These are phyloP conservation scores for Botrytis fabae DNA, from an alignment of 2,329 filamentous ascomycete species.

Conservation along the genomic window DNA sequence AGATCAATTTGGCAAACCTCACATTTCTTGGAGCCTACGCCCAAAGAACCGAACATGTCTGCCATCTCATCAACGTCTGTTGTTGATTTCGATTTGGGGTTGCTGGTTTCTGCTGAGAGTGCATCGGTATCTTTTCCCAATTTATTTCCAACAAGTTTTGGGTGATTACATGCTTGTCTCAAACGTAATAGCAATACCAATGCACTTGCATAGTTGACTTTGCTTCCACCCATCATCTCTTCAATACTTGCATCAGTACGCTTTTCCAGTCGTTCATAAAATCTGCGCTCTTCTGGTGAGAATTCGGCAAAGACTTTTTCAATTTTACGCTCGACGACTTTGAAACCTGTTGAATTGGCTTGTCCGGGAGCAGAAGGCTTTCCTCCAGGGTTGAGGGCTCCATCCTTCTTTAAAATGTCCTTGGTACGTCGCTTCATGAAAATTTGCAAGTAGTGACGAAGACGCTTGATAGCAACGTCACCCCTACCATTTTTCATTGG, in stretches of 20 bases:
- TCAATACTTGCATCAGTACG: slow-evolving; percentile 85
- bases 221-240: slow-evolving; percentile 78
- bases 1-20: slow-evolving; percentile 41
- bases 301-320: slow-evolving; percentile 78
- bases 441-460: slow-evolving; percentile 82
- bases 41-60: slow-evolving; percentile 82
- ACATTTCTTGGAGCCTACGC: slow-evolving; percentile 43
- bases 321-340: slow-evolving; percentile 88
- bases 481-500: slow-evolving; percentile 90
- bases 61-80: slow-evolving; percentile 75
- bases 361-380: slow-evolving; percentile 52
- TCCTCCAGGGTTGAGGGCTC: slow-evolving; percentile 74
- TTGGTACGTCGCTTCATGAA: slow-evolving; percentile 99
- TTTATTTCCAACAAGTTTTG: slow-evolving; percentile 81
- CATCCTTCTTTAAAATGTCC: slow-evolving; percentile 87
- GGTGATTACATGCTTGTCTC: slow-evolving; percentile 93
- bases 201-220: slow-evolving; percentile 89
- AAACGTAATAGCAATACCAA: slow-evolving; percentile 88
- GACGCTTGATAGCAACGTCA: slow-evolving; percentile 80
- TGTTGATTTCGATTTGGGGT: slow-evolving; percentile 47
- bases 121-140: slow-evolving; percentile 87
- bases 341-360: slow-evolving; percentile 67
- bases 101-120: slow-evolving; percentile 61
- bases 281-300: slow-evolving; percentile 74
- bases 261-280: slow-evolving; percentile 81